These are phyloP conservation scores for Mimosa pudica DNA, from an alignment of 306 rosid species.

Conservation along the genomic window DNA sequence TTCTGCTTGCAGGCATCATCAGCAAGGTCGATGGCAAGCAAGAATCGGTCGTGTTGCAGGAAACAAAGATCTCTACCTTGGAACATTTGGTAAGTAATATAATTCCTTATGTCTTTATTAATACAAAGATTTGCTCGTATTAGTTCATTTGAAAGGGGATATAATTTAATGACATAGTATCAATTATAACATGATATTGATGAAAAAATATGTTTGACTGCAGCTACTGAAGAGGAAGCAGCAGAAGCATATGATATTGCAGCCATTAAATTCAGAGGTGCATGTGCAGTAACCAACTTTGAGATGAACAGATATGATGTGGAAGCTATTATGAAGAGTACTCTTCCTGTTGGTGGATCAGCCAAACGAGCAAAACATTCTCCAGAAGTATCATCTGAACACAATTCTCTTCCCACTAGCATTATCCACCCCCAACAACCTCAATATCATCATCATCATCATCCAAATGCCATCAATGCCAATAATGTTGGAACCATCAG, in stretches of 20 bases:
- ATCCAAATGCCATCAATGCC: conserved; percentile 13
- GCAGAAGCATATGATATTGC: conserved; percentile 97
- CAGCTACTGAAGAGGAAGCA: conserved; percentile 98
- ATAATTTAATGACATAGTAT: neutral
- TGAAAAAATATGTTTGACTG: neutral
- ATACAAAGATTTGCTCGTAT: no score
- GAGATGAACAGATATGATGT: conserved; percentile 95
- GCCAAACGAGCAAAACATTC: conserved; percentile 89
- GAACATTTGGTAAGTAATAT: conserved; percentile 74
- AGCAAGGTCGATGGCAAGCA: conserved; percentile 99
- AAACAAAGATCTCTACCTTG: conserved; percentile 90
- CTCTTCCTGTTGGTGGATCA: conserved; percentile 89
- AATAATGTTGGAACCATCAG: conserved; percentile 52
- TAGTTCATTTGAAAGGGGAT: neutral
- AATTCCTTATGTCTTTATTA: no score
- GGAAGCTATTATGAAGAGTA: conserved; percentile 76
- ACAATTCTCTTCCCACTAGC: conserved; percentile 41
- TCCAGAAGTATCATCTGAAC: conserved; percentile 61
- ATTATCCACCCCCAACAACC: conserved; percentile 37
- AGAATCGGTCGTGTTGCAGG: conserved; percentile 99
- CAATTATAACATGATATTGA: neutral
- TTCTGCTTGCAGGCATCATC: conserved; percentile 73
- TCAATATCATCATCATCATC: conserved; percentile 39
- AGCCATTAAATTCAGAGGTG: conserved; percentile 89
- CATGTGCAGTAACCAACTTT: conserved; percentile 90